These are phyloP conservation scores for Didymella exigua DNA, from an alignment of 2,329 filamentous ascomycete genomes.

Conservation along the genomic window DNA sequence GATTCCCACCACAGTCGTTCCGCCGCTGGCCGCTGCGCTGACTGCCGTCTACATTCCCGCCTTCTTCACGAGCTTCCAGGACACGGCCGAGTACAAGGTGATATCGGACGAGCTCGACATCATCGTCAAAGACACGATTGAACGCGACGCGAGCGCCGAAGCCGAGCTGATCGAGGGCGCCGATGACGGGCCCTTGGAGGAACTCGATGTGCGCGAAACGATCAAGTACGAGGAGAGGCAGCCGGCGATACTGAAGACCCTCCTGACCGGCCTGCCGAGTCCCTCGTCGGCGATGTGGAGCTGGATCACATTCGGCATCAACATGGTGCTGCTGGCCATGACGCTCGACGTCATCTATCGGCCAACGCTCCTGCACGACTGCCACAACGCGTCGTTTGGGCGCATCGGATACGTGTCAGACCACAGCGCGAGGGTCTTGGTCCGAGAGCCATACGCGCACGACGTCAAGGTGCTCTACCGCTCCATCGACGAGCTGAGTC, in stretches of 20 bases:
- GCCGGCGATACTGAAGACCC: constrained; percentile 64
- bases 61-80: constrained; percentile 65
- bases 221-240: constrained; percentile 64
- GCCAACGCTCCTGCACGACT: constrained; percentile 71
- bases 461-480: constrained; percentile 60
- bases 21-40: constrained; percentile 61
- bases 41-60: constrained; percentile 70
- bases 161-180: constrained; percentile 50
- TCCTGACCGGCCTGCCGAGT: constrained; percentile 78
- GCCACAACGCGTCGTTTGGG: constrained; percentile 79
- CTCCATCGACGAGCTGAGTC: constrained; percentile 32
- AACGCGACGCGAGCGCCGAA: constrained; percentile 39
- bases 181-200: constrained; percentile 44
- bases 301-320: constrained; percentile 71
- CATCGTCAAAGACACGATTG: constrained; percentile 50
- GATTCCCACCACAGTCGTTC: constrained; percentile 47
- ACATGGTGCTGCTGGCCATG: constrained; percentile 70
- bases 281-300: constrained; percentile 71
- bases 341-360: constrained; percentile 79
- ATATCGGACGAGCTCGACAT: constrained; percentile 64
- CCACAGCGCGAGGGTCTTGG: constrained; percentile 76
- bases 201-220: constrained; percentile 67
- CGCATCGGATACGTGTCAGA: constrained; percentile 86
- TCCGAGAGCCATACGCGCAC: constrained; percentile 79
- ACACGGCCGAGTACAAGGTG: constrained; percentile 63